Conservation (phyloP, 2,329 filamentous ascomycete species). For the Tolypocladium tundrense region DNA sequence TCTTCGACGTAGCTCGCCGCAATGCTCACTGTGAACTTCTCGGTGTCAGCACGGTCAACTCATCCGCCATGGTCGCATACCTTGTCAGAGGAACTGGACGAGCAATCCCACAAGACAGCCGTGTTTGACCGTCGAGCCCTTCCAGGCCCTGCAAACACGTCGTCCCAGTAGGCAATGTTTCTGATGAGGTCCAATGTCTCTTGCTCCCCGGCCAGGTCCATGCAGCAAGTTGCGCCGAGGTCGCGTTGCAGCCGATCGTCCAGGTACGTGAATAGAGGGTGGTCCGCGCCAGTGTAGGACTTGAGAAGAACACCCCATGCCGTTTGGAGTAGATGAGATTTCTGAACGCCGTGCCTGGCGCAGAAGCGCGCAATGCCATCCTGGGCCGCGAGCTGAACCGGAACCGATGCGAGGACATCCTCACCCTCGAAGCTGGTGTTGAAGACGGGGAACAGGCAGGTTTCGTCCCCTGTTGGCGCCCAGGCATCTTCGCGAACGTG, state of each 20-base stretch:
- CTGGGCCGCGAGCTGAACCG: not conserved
- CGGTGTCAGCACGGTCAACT: not conserved
- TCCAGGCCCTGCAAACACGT: not conserved
- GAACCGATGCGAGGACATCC: not conserved
- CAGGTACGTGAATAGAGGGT: not conserved
- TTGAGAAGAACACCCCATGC: conserved; percentile 1
- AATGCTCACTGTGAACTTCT: not conserved
- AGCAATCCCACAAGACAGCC: not conserved
- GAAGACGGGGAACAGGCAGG: conserved; percentile 1
- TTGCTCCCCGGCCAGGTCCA: not conserved
- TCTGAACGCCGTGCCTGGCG: not conserved
- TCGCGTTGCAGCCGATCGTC: not conserved
- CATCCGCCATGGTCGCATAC: not conserved
- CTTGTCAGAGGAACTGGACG: not conserved
- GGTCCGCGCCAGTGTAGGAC: conserved; percentile 1
- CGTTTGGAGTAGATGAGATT: not conserved
- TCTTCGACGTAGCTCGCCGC: not conserved
- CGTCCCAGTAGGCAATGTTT: not conserved
- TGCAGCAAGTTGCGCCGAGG: not conserved
- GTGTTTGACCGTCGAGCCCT: not conserved
- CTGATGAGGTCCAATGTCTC: not conserved
- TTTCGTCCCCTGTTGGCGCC: not conserved
- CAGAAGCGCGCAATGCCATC: not conserved
- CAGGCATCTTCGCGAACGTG: not conserved
- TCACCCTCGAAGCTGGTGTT: not conserved